A percentile compares a stretch with the other conserved stretches of the same genome.
phyloP scores from a whole-genome alignment of 305 asterid genomes.

The Ajuga reptans region DNA sequence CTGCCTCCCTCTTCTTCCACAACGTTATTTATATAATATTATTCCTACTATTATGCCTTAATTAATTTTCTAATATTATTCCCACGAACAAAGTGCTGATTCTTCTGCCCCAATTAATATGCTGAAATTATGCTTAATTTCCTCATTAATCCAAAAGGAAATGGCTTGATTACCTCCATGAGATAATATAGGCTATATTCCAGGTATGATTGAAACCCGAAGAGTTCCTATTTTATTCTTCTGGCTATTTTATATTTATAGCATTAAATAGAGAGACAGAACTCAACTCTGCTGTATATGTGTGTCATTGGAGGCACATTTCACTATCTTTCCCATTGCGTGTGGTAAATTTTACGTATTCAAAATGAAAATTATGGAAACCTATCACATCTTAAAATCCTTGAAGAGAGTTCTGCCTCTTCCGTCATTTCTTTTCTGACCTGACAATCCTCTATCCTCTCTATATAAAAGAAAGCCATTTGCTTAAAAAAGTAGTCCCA shows the following conservation, averaged over 20 bases:
- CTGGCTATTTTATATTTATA: background rate
- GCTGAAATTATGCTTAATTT: no score
- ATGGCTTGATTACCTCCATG: no score
- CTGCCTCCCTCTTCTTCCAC: no score
- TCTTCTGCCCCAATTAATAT: no score
- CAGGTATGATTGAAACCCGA: background rate
- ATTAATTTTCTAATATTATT: no score
- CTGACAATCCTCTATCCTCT: background rate
- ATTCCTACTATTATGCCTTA: no score
- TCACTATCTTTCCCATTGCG: background rate
- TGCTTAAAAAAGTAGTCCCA: background rate
- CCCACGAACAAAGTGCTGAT: no score
- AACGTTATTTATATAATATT: no score
- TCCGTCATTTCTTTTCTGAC: background rate
- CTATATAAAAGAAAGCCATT: background rate
- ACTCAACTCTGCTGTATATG: background rate
- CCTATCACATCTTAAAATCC: background rate
- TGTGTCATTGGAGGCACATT: background rate
- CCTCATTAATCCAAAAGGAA: no score
- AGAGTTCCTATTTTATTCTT: background rate
- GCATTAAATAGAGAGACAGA: background rate
- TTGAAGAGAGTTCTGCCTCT: background rate
- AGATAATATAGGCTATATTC: background rate
- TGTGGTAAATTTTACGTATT: background rate
- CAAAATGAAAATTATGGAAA: background rate